A percentile compares a stretch with the other conserved stretches of the same genome.
Conservation (phyloP, 106 monocot species). For the Hemerocallis citrina region DNA sequence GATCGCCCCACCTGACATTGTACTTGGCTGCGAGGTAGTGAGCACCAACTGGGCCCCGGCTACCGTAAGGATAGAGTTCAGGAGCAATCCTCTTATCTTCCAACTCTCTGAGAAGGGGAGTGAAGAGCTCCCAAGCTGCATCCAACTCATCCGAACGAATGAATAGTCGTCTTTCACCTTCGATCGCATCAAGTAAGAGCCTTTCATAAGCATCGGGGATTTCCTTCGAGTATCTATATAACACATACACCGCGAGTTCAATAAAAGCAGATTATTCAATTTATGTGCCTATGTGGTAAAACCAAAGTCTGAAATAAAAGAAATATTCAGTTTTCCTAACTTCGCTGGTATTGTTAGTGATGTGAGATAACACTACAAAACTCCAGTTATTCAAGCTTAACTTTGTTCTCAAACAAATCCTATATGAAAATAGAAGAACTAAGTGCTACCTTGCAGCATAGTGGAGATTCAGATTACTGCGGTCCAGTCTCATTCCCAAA, state of each 20-base stretch:
- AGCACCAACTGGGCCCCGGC: conserved; percentile 80
- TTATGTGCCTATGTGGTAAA: too few relatives aligned
- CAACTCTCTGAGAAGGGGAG: conserved; percentile 70
- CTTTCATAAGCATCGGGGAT: conserved; percentile 96
- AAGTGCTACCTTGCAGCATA: conserved; percentile 81
- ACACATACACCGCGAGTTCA: too few relatives aligned
- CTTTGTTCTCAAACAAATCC: too few relatives aligned
- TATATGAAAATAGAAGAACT: too few relatives aligned
- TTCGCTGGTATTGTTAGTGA: too few relatives aligned
- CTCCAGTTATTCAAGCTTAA: too few relatives aligned
- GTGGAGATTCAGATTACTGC: conserved; percentile 87
- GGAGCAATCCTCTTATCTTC: conserved; percentile 81
- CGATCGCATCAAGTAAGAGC: conserved; percentile 83
- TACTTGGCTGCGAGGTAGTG: conserved; percentile 86
- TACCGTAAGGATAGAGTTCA: conserved; percentile 87
- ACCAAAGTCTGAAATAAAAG: too few relatives aligned
- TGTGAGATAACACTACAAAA: too few relatives aligned
- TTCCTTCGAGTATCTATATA: conserved; percentile 73
- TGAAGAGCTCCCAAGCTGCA: conserved; percentile 93
- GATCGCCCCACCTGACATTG: conserved; percentile 85
- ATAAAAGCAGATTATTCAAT: too few relatives aligned
- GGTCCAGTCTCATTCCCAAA: conserved; percentile 77
- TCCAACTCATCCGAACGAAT: conserved; percentile 90
- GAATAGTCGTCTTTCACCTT: conserved; percentile 88
- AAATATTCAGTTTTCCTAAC: too few relatives aligned